Evolutionary conservation across 1,139 yeast species (phyloP), one percentile per base, ranked within the genome.

Genomic region (Pichia sp.): DNA sequence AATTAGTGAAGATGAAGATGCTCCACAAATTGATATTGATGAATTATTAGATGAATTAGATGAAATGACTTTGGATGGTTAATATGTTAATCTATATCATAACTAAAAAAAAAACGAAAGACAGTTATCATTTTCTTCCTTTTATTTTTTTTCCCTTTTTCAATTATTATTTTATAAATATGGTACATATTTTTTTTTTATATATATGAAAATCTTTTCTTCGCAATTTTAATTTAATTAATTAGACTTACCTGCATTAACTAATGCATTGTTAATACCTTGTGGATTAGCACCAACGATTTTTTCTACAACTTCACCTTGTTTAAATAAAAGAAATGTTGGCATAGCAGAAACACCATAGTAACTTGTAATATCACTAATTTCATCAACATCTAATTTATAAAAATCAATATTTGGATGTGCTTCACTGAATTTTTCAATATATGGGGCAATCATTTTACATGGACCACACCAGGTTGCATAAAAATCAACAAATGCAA

Each of bases 391-490:
- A 59, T 87, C 95, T 47, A 86, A 80, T 67, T 87, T 87, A 65
- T 76, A 72, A 65, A 87, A 87, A 59, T 78, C 78, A 39, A 80
- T 44, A 69, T 76, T 56, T 51, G 67, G 65, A 53, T 64, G 65
- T 39, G 62, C 60, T n/a, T 68, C 62, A 32, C 71, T 65, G 53
- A 84, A 75, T 64, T 83, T 80, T 53, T 83, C 87, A 56, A 87
- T 68, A 54, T 80, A 65, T 49, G 96, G 96, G 30, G 90, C 78
- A 65, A 87, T 80, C 60, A 85, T 85, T 65, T 83, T 84, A 70
- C 96, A 87, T 37, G 96, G 96, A 45, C 92, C 95, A 69, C 96
- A 87, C 96, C 96, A 87, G 42, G 83, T 77, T 43, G 96, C 96
- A 60, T 76, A 82, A 65, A 86, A 87, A 65, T 87, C 96, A 51